A percentile compares a stretch with the other conserved stretches of the same genome.
These are phyloP conservation scores for Chenopodium berlandieri DNA, from an alignment of 148 eudicot genomes.

Conservation along the genomic window DNA sequence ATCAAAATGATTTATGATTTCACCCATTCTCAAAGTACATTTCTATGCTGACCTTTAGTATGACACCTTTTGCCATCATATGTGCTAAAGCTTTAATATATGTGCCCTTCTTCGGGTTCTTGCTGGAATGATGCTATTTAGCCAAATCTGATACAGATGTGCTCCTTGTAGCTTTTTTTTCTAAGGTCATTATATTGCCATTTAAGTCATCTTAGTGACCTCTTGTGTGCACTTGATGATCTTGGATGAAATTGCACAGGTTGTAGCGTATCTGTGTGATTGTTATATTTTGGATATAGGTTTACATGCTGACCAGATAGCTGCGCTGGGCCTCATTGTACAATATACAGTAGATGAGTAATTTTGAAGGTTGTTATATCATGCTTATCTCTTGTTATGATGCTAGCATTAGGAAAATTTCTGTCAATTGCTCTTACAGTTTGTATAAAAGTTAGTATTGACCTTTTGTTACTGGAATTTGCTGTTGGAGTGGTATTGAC, in stretches of 20 bases:
- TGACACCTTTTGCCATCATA: neutral
- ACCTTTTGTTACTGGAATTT: too few relatives aligned
- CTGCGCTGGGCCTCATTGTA: neutral
- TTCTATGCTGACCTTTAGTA: neutral
- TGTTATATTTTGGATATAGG: slow-evolving; percentile 34
- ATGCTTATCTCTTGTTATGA: neutral
- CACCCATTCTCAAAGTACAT: neutral
- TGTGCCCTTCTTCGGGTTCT: neutral
- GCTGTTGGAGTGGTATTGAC: too few relatives aligned
- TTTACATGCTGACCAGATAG: slow-evolving; percentile 45
- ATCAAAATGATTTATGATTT: neutral
- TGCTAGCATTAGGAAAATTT: neutral
- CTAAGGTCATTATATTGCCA: neutral
- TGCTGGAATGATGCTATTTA: slow-evolving; percentile 14
- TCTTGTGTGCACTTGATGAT: slow-evolving; percentile 16
- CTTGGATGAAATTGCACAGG: slow-evolving; percentile 26
- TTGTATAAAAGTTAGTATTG: too few relatives aligned
- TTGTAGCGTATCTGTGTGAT: slow-evolving; percentile 39
- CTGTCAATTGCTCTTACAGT: neutral
- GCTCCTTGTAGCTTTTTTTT: slow-evolving; percentile 39
- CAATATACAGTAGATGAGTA: neutral
- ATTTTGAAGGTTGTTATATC: neutral
- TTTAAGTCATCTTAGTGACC: neutral
- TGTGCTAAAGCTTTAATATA: neutral
- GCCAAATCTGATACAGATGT: slow-evolving; percentile 47